A percentile compares a stretch with the other conserved stretches of the same genome.
phyloP scores from a whole-genome alignment of 2,329 filamentous ascomycete species.

The Microcyclospora pomicola region DNA sequence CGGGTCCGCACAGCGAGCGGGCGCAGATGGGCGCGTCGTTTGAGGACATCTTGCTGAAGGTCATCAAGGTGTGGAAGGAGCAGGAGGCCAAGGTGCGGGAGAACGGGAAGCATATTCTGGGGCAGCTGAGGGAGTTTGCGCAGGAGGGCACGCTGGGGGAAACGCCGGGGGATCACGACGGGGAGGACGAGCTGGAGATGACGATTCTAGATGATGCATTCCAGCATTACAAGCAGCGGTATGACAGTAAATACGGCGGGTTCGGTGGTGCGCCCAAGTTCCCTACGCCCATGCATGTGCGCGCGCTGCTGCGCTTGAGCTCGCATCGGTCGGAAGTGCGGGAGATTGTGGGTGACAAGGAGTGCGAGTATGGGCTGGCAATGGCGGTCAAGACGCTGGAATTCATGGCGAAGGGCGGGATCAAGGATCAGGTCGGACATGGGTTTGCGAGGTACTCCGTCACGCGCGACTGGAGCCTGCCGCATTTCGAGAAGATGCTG shows the following conservation, averaged over 20 bases:
- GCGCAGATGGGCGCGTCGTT: constrained; percentile 53
- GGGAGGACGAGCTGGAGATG: constrained; percentile 62
- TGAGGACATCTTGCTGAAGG: constrained; percentile 66
- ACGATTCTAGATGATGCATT: constrained; percentile 87
- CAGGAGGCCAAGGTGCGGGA: constrained; percentile 72
- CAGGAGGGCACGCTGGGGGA: constrained; percentile 61
- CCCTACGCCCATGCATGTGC: constrained; percentile 70
- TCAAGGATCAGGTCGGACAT: constrained; percentile 62
- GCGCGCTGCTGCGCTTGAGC: constrained; percentile 63
- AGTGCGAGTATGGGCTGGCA: constrained; percentile 56
- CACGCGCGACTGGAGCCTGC: constrained; percentile 81
- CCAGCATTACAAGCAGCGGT: constrained; percentile 64
- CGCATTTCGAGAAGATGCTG: constrained; percentile 95
- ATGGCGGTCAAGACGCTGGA: constrained; percentile 75
- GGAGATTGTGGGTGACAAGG: constrained; percentile 75
- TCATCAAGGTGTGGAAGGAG: constrained; percentile 60
- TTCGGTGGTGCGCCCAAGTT: constrained; percentile 74
- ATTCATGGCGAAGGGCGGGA: constrained; percentile 59
- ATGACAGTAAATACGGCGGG: constrained; percentile 63
- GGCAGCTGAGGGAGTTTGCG: constrained; percentile 72
- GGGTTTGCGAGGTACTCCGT: constrained; percentile 79
- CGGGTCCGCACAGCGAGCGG: constrained; percentile 53
- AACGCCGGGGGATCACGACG: constrained; percentile 13
- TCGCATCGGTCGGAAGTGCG: constrained; percentile 58
- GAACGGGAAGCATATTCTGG: constrained; percentile 69